A percentile compares a stretch with the other conserved stretches of the same genome.
phyloP scores from a whole-genome alignment of 2,329 filamentous ascomycete species.

The Nigrospora sphaerica region DNA sequence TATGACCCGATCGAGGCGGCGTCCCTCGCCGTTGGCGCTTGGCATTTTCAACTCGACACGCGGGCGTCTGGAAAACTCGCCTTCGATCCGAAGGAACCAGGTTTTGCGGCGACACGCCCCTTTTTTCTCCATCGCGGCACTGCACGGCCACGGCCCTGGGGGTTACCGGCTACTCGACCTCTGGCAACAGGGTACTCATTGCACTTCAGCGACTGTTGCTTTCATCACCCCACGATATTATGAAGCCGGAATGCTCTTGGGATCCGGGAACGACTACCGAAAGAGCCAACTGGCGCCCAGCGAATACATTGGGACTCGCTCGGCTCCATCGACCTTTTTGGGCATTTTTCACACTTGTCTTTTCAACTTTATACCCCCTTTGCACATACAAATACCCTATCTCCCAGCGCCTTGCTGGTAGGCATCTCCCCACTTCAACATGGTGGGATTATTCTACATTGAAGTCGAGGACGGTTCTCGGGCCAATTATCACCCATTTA shows the following conservation, averaged over 20 bases:
- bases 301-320: conserved; percentile 5
- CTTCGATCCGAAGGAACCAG: conserved; percentile 8
- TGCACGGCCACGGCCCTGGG: conserved; percentile 16
- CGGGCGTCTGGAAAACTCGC: conserved; percentile 13
- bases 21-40: conserved; percentile 17
- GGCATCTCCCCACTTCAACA: conserved; percentile 9
- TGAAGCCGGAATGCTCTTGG: conserved; percentile 10
- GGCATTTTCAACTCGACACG: conserved; percentile 12
- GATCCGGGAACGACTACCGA: conserved; percentile 5
- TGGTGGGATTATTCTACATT: background rate
- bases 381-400: conserved; percentile 2
- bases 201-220: conserved; percentile 14
- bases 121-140: conserved; percentile 11
- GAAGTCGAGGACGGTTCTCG: too few relatives aligned
- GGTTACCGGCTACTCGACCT: conserved; percentile 9
- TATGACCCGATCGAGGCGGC: conserved; percentile 16
- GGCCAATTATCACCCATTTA: background rate
- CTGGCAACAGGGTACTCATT: conserved; percentile 12
- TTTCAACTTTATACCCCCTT: conserved; percentile 7
- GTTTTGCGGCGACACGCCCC: conserved; percentile 10
- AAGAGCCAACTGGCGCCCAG: too few relatives aligned
- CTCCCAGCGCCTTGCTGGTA: conserved; percentile 4
- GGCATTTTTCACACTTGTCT: conserved; percentile 3
- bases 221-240: conserved; percentile 15
- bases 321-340: conserved; percentile 8